Percentiles rank a stretch among this genome's conserved stretches.
Evolutionary conservation across 495 filamentous ascomycete genomes (phyloP).

Genomic region (Tetracladium setigerum): DNA sequence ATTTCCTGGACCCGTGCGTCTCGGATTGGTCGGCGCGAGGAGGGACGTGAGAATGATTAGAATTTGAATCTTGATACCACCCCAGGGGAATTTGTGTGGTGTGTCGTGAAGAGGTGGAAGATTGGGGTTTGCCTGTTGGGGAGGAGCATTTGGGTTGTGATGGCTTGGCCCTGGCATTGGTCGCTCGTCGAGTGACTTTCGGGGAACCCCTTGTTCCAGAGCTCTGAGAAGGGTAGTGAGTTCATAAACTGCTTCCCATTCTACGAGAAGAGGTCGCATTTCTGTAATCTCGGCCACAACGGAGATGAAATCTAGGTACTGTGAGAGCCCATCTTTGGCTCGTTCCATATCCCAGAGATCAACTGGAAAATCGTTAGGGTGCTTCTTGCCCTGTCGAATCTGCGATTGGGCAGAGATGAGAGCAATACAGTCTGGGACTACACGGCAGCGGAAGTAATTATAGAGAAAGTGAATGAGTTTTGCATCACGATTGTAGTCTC

Average conservation of each 20-base stretch:
- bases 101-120: conserved; percentile 62
- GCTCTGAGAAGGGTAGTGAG: conserved; percentile 78
- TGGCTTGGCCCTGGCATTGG: conserved; percentile 27
- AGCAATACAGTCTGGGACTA: conserved; percentile 88
- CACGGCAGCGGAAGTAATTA: conserved; percentile 81
- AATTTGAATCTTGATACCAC: conserved; percentile 85
- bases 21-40: conserved; percentile 43
- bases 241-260: conserved; percentile 84
- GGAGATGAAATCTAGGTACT: conserved; percentile 91
- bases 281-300: conserved; percentile 68
- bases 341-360: conserved; percentile 97
- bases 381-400: conserved; percentile 58
- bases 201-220: conserved; percentile 76
- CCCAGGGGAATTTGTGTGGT: conserved; percentile 85
- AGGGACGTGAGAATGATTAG: conserved; percentile 80
- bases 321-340: conserved; percentile 73
- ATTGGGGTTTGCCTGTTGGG: conserved; percentile 28
- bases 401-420: conserved; percentile 89
- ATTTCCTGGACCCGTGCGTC: conserved; percentile 38
- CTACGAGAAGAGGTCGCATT: conserved; percentile 59
- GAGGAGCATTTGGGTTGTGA: conserved; percentile 7
- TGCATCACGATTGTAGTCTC: conserved; percentile 37
- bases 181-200: conserved; percentile 45
- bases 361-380: conserved; percentile 72
- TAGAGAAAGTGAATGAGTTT: conserved; percentile 81